Base-by-base conservation (phyloP, 140 eudicot genomes). In the Oenanthe javanica region DNA sequence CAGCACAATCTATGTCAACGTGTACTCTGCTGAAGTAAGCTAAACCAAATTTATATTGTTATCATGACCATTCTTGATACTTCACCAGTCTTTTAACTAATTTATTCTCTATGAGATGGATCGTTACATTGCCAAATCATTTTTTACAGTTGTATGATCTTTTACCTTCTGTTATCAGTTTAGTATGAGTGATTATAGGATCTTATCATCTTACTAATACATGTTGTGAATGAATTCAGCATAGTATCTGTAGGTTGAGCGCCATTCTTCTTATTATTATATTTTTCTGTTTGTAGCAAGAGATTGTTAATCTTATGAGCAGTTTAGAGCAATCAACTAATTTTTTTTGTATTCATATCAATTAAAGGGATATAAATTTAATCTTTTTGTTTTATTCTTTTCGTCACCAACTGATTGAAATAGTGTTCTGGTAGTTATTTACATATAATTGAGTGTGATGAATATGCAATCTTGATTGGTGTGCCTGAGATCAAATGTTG, bases 1-100 rank as follows among this genome's bases (percentile, higher is more conserved):
- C 19, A 67, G 46, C 74, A 13, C 74, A 67, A 67, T 11, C 46
- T 67, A 46, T 31, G 21, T 67, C 70, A 63, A 63, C 38, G 23
- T 63, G 70, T 23, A 63, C 70, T 21, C 70, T 63, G 70, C 70
- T 63, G 70, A 63, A 63, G 70, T 63, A 63, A 63, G 70, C 38
- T 63, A 23, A 63, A 38, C 38, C 70, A 63, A 9, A 31, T 31
- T 27, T 25, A 31, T 38, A 2, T 59, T 9, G 38, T 23, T 50
- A 50, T 50, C 31, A 31, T 50, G 55, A 50, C 55, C 55, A 11
- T 63, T 23, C 70, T 63, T 63, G 38, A 63, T 61, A 21, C 38
- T 63, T n/a, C 38, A 2, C 38, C 0, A 31, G 23, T 63, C 16
- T 63, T 63, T 21, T 23, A 63, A 23, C 4, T 63, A 23, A 63